Base-by-base conservation (phyloP, 2,329 filamentous ascomycete genomes). In the Cytospora leucostoma region DNA sequence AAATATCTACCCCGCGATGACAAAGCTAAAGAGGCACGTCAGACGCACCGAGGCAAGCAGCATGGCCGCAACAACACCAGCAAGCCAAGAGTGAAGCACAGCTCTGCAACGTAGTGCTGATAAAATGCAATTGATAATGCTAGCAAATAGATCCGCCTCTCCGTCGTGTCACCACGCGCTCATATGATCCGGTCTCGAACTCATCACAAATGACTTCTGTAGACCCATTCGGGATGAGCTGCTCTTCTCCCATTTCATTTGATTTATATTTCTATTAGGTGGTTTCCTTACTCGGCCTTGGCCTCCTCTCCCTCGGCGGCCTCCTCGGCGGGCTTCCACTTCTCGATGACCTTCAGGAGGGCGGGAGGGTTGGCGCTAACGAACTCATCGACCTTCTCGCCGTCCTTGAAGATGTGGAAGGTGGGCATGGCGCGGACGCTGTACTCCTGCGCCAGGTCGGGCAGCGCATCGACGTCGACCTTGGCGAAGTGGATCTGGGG, bases 361-460 rank as follows among this genome's bases (percentile, higher is more conserved):
- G 83, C 87, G 56, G 77, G 75, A n/a, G 88, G 88, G 79, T 92
- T 92, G 71, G 92, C 93, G 67, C 93, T 93, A 34, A 95, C 86
- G 64, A 97, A 79, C 78, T 92, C 88, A 51, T 78, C 81, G 40
- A 87, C 77, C 82, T 91, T 89, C 76, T 91, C 76, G 68, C 90
- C 92, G 70, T 88, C 77, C 84, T 92, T 91, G 86, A 93, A 97
- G 73, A 96, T 76, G 62, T 90, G 73, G 80, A 98, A 97, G 34
- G 92, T 96, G 62, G 94, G 93, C 93, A 98, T 97, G 74, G 93
- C 93, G 70, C 91, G 87, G 75, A 98, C 85, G 68, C 86, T 86
- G 67, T 95, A 87, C 74, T 95, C 87, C 71, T 88, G 83, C 37
- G 91, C 87, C 56, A 97, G 84, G 1, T 91, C 87, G 69, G 88